Evolutionary conservation across 1,284 basidiomycete species (phyloP).

Genomic region (Trichosporon sp.): DNA sequence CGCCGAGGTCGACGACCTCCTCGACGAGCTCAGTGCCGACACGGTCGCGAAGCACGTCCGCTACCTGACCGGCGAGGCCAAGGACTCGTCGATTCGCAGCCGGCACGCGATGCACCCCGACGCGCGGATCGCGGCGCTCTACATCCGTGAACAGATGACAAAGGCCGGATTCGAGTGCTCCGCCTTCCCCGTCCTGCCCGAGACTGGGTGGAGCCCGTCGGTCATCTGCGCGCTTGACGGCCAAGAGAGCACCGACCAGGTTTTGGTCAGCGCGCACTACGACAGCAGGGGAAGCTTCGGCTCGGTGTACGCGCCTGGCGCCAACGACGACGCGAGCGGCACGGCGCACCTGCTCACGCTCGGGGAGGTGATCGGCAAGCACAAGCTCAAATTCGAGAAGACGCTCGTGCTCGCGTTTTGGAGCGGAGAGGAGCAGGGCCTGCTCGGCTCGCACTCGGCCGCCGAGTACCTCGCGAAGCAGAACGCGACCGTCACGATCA

Average conservation of each 20-base stretch:
- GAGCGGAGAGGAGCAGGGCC: constrained; percentile 53
- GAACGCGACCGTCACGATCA: constrained; percentile 66
- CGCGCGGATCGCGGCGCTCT: constrained; percentile 59
- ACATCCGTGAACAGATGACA: background rate
- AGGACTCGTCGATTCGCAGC: constrained; percentile 56
- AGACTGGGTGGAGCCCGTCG: constrained; percentile 69
- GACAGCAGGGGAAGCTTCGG: constrained; percentile 83
- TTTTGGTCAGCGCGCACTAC: constrained; percentile 72
- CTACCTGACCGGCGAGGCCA: constrained; percentile 76
- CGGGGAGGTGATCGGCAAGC: constrained; percentile 62
- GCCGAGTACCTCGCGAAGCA: constrained; percentile 39
- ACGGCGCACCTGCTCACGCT: constrained; percentile 67
- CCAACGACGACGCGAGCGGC: constrained; percentile 67
- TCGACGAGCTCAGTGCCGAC: constrained; percentile 23
- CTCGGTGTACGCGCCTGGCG: constrained; percentile 63
- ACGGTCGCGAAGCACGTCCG: constrained; percentile 66
- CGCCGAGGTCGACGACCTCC: constrained; percentile 16
- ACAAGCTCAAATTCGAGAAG: constrained; percentile 55
- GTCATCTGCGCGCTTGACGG: constrained; percentile 61
- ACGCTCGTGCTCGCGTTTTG: constrained; percentile 50
- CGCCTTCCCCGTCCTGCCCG: background rate
- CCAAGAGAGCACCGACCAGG: constrained; percentile 51
- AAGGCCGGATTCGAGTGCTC: background rate
- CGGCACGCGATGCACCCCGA: constrained; percentile 73
- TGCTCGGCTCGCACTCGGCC: constrained; percentile 50